Conservation (phyloP, 2,329 filamentous ascomycete species). For the Pseudogymnoascus sp. region DNA sequence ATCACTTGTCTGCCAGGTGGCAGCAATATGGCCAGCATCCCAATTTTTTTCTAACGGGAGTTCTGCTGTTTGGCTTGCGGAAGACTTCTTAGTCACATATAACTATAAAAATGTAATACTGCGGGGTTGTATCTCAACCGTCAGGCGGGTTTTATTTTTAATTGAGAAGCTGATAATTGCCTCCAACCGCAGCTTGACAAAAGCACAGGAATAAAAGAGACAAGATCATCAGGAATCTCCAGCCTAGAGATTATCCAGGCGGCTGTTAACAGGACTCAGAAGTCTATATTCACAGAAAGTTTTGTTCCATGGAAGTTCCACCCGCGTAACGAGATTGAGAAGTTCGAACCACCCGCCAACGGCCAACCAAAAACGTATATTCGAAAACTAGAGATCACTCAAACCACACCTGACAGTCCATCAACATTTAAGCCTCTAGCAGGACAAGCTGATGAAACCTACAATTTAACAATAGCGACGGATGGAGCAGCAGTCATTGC, state of each 20-base stretch:
- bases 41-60: slow-evolving; percentile 42
- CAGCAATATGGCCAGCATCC: slow-evolving; percentile 51
- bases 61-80: slow-evolving; percentile 44
- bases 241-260: slow-evolving; percentile 47
- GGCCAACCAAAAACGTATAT: slow-evolving; percentile 40
- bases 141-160: slow-evolving; percentile 11
- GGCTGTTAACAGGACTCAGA: slow-evolving; percentile 50
- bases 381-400: slow-evolving; percentile 50
- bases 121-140: slow-evolving; percentile 26
- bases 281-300: slow-evolving; percentile 56
- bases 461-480: slow-evolving; percentile 52
- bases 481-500: slow-evolving; percentile 53
- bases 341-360: slow-evolving; percentile 52
- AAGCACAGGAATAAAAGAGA: slow-evolving; percentile 7
- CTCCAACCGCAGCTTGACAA: slow-evolving; percentile 17
- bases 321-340: slow-evolving; percentile 44
- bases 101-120: slow-evolving; percentile 46
- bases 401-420: slow-evolving; percentile 45
- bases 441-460: slow-evolving; percentile 66
- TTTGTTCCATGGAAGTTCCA: slow-evolving; percentile 75
- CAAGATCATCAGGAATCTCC: slow-evolving; percentile 12
- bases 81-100: slow-evolving; percentile 46
- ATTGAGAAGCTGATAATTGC: slow-evolving; percentile 21
- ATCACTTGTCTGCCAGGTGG: slow-evolving; percentile 15
- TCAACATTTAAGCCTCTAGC: slow-evolving; percentile 51